Evolutionary conservation across 2,329 filamentous ascomycete genomes (phyloP), one percentile per base, ranked within the genome.

Genomic region (Calonectria naviculata): DNA sequence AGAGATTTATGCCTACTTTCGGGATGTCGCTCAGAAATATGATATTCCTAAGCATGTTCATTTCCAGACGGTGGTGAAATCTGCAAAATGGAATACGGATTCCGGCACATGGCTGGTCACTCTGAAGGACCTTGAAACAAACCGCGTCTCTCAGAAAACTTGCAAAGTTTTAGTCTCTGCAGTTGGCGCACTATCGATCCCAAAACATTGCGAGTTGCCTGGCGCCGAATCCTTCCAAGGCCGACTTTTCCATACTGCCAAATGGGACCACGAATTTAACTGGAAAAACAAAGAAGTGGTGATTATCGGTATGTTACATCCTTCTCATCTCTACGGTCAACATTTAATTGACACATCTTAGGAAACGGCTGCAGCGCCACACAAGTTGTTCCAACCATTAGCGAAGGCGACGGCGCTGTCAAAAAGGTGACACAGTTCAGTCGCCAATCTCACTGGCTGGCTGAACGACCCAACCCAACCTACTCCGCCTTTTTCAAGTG

Each of bases 361-460:
- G 78, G 78, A 8, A 80, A 80, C 2, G 78, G 78, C 0, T 79
- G 78, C 54, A 80, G 78, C 13, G 78, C 78, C 9, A 79, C 76
- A 0, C 78, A 80, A 42, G 36, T 74, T 9, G 71, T 80, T 3
- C 78, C 78, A 3, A 62, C 62, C n/a, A 75, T 80, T 9, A 76
- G 67, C n/a, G 65, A 68, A 0, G 74, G 73, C 4, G 71, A 74
- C 0, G 54, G 60, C 1, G 72, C 82, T 5, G 85, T 82, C 12
- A 81, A 78, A 24, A 82, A 80, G 28, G 78, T 87, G 26, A 85
- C 83, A 0, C 87, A 89, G 60, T 88, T 89, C 72, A 83, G 80
- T n/a, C 84, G 86, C 10, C 86, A 88, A 77, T 80, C 87, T 5
- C 87, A 89, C 70, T 89, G 85, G 80, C 80, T 89, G 0, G 41